These are phyloP conservation scores for Saccharomycopsis sp. DNA, from an alignment of 805 yeast genomes.

Conservation along the genomic window DNA sequence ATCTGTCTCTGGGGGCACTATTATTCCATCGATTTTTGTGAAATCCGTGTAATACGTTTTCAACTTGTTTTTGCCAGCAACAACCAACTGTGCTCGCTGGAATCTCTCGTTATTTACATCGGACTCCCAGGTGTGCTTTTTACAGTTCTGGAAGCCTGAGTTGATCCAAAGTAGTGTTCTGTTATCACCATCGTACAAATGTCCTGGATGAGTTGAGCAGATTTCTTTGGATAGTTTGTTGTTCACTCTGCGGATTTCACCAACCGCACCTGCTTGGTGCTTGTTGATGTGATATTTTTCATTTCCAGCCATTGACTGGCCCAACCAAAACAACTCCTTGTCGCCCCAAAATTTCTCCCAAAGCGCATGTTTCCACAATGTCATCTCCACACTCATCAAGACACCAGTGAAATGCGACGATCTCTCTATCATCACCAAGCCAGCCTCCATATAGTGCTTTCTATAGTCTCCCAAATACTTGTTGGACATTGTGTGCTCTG, in stretches of 20 bases:
- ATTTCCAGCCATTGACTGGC: constrained; percentile 38
- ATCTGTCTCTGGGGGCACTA: constrained; percentile 15
- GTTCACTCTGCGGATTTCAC: constrained; percentile 25
- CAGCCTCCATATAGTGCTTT: constrained; percentile 37
- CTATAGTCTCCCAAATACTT: constrained; percentile 24
- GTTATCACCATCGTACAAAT: constrained; percentile 39
- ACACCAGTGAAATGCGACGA: constrained; percentile 42
- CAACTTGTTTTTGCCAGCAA: constrained; percentile 17
- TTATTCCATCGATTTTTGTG: constrained; percentile 12
- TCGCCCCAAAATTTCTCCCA: constrained; percentile 61
- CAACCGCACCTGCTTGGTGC: constrained; percentile 31
- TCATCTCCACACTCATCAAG: constrained; percentile 34
- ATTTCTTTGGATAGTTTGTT: constrained; percentile 29
- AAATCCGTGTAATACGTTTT: constrained; percentile 20
- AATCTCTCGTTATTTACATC: constrained; percentile 10
- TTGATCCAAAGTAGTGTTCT: constrained; percentile 48
- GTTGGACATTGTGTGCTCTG: constrained; percentile 21
- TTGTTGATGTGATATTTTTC: constrained; percentile 31
- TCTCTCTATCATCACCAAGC: constrained; percentile 38
- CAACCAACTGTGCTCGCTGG: constrained; percentile 23
- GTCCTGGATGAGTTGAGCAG: constrained; percentile 47
- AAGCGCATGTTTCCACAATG: constrained; percentile 31
- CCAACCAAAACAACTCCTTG: constrained; percentile 71
- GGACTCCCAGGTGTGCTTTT: constrained; percentile 27
- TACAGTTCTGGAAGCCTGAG: constrained; percentile 47